A percentile compares a stretch with the other conserved stretches of the same genome.
phyloP scores from a whole-genome alignment of 1,139 yeast genomes.

The Diutina neorugosa region DNA sequence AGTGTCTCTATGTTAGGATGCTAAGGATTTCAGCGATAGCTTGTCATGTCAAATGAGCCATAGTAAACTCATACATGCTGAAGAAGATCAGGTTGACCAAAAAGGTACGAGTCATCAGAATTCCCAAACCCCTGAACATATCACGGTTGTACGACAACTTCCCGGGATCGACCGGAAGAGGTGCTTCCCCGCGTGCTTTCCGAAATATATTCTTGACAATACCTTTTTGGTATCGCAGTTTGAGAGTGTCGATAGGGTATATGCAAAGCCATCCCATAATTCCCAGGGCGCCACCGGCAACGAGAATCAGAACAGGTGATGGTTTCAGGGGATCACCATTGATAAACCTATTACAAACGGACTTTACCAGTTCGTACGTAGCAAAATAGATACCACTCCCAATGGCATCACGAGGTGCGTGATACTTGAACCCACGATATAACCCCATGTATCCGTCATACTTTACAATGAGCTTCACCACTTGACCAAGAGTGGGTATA shows the following conservation, averaged over 20 bases:
- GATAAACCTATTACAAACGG: slow-evolving; percentile 25
- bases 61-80: slow-evolving; percentile 54
- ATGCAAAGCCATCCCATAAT: slow-evolving; percentile 59
- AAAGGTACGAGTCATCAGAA: slow-evolving; percentile 59
- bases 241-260: slow-evolving; percentile 73
- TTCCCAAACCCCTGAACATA: slow-evolving; percentile 68
- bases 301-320: slow-evolving; percentile 24
- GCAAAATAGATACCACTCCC: slow-evolving; percentile 69
- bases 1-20: no score
- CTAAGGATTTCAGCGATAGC: not conserved
- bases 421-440: slow-evolving; percentile 64
- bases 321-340: slow-evolving; percentile 17
- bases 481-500: slow-evolving; percentile 17
- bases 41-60: slow-evolving; percentile 24
- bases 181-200: slow-evolving; percentile 29
- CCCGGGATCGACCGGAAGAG: slow-evolving; percentile 20
- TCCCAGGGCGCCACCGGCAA: slow-evolving; percentile 79
- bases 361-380: slow-evolving; percentile 60
- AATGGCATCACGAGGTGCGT: slow-evolving; percentile 52
- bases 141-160: slow-evolving; percentile 27
- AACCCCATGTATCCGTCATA: slow-evolving; percentile 52
- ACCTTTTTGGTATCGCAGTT: slow-evolving; percentile 65
- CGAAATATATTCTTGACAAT: slow-evolving; percentile 55
- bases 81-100: slow-evolving; percentile 68
- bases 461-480: slow-evolving; percentile 39